These are phyloP conservation scores for Voacanga thouarsii DNA, from an alignment of 257 asterid genomes.

Conservation along the genomic window DNA sequence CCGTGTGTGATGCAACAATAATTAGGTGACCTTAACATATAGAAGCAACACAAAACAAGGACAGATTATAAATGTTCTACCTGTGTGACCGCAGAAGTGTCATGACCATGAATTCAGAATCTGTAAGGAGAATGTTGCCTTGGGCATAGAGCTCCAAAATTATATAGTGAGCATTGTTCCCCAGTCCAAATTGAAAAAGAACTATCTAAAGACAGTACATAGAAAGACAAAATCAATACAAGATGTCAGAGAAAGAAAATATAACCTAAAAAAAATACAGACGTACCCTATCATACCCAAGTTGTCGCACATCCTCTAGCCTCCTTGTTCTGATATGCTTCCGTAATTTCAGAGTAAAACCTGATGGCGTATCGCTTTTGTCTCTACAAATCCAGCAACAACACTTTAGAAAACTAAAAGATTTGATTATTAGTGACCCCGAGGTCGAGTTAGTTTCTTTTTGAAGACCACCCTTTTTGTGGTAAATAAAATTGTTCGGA, in stretches of 20 bases:
- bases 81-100: constrained; percentile 98
- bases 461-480: neutral
- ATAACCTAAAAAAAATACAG: constrained; percentile 6
- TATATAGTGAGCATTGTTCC: constrained; percentile 80
- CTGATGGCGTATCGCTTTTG: constrained; percentile 96
- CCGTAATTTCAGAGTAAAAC: constrained; percentile 90
- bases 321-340: constrained; percentile 94
- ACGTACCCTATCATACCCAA: constrained; percentile 94
- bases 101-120: constrained; percentile 78
- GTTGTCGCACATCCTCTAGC: constrained; percentile 98
- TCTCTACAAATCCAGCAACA: constrained; percentile 48
- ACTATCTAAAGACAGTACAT: constrained; percentile 53
- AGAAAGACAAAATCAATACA: constrained; percentile 7
- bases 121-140: constrained; percentile 93
- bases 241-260: neutral
- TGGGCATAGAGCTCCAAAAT: constrained; percentile 96
- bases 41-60: constrained; percentile 13
- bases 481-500: neutral
- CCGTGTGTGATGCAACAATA: neutral
- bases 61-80: constrained; percentile 34
- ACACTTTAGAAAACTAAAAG: neutral
- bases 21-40: neutral
- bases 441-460: neutral
- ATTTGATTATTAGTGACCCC: neutral
- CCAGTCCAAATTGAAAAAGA: constrained; percentile 91